phyloP scores from a whole-genome alignment of 352 stramenopile genomes.

The Thalassiosira hispida region DNA sequence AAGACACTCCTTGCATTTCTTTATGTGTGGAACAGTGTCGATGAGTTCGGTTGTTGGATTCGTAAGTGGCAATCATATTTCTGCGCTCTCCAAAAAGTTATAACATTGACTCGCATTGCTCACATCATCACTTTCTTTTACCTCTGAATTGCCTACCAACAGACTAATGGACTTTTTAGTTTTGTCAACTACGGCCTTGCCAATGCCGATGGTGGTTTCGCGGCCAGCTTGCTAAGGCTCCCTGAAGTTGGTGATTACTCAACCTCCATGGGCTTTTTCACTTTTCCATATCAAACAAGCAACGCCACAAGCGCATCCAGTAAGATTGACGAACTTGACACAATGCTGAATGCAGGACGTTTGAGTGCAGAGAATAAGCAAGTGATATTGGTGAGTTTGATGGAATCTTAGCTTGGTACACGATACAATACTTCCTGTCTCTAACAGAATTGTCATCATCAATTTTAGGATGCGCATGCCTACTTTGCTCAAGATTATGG shows the following conservation, averaged over 20 bases:
- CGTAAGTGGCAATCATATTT: slow-evolving; percentile 18
- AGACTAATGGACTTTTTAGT: slow-evolving; percentile 73
- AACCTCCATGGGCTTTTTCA: slow-evolving; percentile 39
- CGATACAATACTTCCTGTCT: too few species aligned
- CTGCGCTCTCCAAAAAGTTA: neutral
- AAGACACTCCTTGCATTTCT: too few species aligned
- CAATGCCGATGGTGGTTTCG: slow-evolving; percentile 62
- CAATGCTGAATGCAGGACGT: slow-evolving; percentile 40
- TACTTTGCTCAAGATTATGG: slow-evolving; percentile 39
- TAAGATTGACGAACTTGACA: slow-evolving; percentile 71
- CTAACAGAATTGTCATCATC: neutral
- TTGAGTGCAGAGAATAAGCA: slow-evolving; percentile 61
- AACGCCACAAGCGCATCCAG: slow-evolving; percentile 11
- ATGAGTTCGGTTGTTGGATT: slow-evolving; percentile 57
- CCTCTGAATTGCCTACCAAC: too few species aligned
- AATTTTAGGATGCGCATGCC: slow-evolving; percentile 36
- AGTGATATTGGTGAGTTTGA: slow-evolving; percentile 49
- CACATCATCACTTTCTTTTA: slow-evolving; percentile 1
- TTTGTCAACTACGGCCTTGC: slow-evolving; percentile 68
- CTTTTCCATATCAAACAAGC: slow-evolving; percentile 28
- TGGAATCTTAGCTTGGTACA: too few species aligned
- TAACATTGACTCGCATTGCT: too few species aligned
- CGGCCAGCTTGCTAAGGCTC: slow-evolving; percentile 4
- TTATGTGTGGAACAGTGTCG: too few species aligned
- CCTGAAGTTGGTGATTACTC: slow-evolving; percentile 37